These are phyloP conservation scores for Penicillium digitatum DNA, from an alignment of 2,329 filamentous ascomycete genomes.

Conservation along the genomic window DNA sequence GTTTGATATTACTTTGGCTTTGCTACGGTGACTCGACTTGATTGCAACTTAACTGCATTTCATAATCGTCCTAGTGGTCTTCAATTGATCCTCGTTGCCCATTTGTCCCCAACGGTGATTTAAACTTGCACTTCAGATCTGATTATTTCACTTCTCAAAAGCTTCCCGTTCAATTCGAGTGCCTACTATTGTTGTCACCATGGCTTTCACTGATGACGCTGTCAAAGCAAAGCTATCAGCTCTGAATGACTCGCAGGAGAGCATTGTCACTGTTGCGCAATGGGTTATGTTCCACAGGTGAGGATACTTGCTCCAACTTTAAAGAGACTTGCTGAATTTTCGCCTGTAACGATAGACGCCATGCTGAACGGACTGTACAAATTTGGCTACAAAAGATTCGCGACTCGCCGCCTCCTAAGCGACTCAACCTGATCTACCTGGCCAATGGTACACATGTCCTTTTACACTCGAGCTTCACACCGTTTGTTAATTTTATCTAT, in stretches of 20 bases:
- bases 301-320: slow-evolving; percentile 17
- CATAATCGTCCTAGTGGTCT: not conserved
- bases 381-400: slow-evolving; percentile 88
- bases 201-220: slow-evolving; percentile 95
- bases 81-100: not conserved
- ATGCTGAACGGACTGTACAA: slow-evolving; percentile 86
- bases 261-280: slow-evolving; percentile 92
- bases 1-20: not conserved
- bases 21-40: not conserved
- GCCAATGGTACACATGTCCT: slow-evolving; percentile 70
- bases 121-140: not conserved
- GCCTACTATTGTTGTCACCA: slow-evolving; percentile 39
- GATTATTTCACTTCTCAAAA: not conserved
- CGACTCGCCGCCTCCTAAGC: slow-evolving; percentile 79
- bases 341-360: slow-evolving; percentile 58
- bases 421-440: slow-evolving; percentile 87
- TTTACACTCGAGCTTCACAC: not conserved
- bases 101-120: not conserved
- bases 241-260: slow-evolving; percentile 95
- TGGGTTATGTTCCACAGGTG: slow-evolving; percentile 99
- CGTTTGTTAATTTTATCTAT: slow-evolving; percentile 22
- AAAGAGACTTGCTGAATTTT: slow-evolving; percentile 14
- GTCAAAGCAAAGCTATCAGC: slow-evolving; percentile 92
- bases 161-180: not conserved
- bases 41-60: not conserved